Conservation (phyloP, 805 yeast genomes). For the Zygosaccharomyces kombuchaensis region DNA sequence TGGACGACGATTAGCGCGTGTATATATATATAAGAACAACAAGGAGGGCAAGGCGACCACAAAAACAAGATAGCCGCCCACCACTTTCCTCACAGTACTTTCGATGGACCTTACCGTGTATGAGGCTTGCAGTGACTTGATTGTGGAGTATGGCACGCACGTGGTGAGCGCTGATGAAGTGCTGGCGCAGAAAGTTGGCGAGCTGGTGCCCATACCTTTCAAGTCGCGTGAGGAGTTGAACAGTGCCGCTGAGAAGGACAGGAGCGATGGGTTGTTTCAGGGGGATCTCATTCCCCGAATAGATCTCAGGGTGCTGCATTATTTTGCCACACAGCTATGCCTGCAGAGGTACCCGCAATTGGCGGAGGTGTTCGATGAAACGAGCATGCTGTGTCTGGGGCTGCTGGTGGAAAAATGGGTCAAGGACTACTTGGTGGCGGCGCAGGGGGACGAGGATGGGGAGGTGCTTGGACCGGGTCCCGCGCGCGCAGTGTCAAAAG, state of each 20-base stretch:
- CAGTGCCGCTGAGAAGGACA: constrained; percentile 19
- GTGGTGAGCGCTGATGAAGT: constrained; percentile 33
- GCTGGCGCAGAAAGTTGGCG: constrained; percentile 24
- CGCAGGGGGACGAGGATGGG: constrained; percentile 7
- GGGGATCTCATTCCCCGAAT: constrained; percentile 29
- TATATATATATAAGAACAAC: neutral
- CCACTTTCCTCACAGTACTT: neutral
- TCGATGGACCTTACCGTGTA: constrained; percentile 29
- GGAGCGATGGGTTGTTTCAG: constrained; percentile 24
- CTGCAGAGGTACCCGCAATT: constrained; percentile 30
- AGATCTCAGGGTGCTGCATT: constrained; percentile 37
- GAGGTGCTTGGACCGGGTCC: constrained; percentile 16
- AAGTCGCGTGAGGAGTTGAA: constrained; percentile 30
- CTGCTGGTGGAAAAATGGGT: constrained; percentile 38
- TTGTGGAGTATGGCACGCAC: constrained; percentile 24
- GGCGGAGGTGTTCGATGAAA: constrained; percentile 34
- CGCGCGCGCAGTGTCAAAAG: constrained; percentile 22
- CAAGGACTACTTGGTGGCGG: constrained; percentile 25
- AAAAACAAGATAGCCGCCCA: constrained; percentile 4
- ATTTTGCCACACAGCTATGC: constrained; percentile 34
- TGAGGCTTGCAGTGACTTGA: constrained; percentile 31
- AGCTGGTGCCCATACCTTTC: constrained; percentile 33
- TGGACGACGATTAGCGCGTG: neutral
- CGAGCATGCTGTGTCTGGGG: constrained; percentile 37
- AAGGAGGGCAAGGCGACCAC: neutral